Base-by-base conservation (phyloP, 1,284 basidiomycete species). In the Irpex sp. region DNA sequence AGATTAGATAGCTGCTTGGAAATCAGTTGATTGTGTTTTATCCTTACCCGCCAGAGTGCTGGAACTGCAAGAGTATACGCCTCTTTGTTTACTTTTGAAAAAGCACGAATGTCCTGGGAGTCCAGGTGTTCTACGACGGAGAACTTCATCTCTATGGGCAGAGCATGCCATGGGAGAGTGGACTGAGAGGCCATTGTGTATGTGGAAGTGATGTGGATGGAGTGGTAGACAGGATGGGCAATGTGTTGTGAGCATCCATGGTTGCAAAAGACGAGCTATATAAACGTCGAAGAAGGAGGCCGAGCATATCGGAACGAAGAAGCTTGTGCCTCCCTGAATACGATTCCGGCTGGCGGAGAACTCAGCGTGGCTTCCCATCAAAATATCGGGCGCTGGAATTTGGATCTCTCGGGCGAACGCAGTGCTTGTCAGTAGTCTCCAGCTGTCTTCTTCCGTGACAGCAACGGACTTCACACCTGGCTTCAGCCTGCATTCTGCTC, bases 61-160 rank as follows among this genome's bases (percentile, higher is more conserved):
- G 89, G 85, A 26, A 90, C 74, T 69, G 83, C 86, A 34, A 85
- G 77, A 5, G 75, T 69, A 71, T 86, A 87, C 31, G 81, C 79
- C 62, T 76, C 73, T 11, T 76, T 76, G 74, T 82, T 79, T 7
- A 82, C 74, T 59, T 68, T 73, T 48, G 81, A 77, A 65, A 85
- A 70, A 31, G 80, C 68, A 37, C 72, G 72, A 59, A 87, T 78
- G 44, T 77, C 74, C 47, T 60, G 5, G 26, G 71, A 65, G 57
- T 81, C 79, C 71, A 91, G 82, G 61, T 76, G 72, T 49, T 79
- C 81, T 56, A 86, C 75, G 71, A 91, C 71, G 36, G 82, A 76
- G 68, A 87, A 78, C 74, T 85, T 85, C 73, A 91, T 85, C 68
- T 91, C 89, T 0, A 77, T 75, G 48, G 89, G 89, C 67, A 91